Evolutionary conservation across 192 early-diverging fungal genomes (phyloP).

Genomic region (Coemansia sp.): DNA sequence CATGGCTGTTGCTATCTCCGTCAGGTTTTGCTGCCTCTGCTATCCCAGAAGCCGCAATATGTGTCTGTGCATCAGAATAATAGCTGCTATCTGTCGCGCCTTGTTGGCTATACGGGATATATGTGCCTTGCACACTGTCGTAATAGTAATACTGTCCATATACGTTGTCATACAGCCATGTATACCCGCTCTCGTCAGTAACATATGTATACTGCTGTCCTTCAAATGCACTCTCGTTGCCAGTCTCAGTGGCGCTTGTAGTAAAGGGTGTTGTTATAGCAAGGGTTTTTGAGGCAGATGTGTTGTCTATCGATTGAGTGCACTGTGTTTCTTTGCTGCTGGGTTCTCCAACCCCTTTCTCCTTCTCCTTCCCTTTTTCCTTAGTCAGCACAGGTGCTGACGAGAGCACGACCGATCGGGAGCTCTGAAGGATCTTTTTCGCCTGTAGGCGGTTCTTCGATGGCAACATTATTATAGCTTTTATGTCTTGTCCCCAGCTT

Average conservation of each 20-base stretch:
- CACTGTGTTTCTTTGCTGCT: neutral
- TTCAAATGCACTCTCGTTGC: neutral
- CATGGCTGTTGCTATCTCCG: neutral
- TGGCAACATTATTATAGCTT: conserved; percentile 20
- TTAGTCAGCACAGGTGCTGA: conserved; percentile 30
- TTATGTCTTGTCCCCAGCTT: neutral
- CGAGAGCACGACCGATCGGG: conserved; percentile 17
- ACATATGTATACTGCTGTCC: conserved; percentile 48
- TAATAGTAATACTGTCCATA: conserved; percentile 55
- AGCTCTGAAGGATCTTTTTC: conserved; percentile 13
- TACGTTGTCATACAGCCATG: conserved; percentile 40
- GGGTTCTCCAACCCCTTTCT: neutral
- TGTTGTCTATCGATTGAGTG: neutral
- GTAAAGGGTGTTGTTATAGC: neutral
- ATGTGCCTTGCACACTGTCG: conserved; percentile 25
- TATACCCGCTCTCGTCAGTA: conserved; percentile 41
- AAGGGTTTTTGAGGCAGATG: neutral
- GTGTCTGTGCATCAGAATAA: neutral
- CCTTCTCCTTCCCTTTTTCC: neutral
- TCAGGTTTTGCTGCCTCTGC: neutral
- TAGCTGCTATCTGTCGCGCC: neutral
- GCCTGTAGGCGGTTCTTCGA: conserved; percentile 29
- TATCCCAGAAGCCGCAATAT: neutral
- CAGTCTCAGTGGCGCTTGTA: neutral
- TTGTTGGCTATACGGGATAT: conserved; percentile 24